Evolutionary conservation across 2,329 filamentous ascomycete genomes (phyloP).

Genomic region (Macrophomina pseudophaseolina): DNA sequence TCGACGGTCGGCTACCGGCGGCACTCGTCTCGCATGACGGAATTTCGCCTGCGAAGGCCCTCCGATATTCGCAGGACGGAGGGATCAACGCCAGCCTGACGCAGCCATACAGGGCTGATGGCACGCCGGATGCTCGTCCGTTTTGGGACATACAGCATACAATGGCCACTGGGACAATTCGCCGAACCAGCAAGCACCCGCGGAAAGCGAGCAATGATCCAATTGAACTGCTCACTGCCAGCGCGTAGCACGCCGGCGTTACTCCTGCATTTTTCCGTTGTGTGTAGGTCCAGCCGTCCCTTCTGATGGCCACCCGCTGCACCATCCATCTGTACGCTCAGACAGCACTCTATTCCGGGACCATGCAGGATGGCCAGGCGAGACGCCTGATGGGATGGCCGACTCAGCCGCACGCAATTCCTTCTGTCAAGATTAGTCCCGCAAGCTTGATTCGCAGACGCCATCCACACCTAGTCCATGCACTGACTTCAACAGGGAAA

Average conservation of each 20-base stretch:
- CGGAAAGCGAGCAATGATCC: too few relatives aligned
- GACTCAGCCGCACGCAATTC: not conserved
- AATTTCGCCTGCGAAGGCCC: not conserved
- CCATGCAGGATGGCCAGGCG: not conserved
- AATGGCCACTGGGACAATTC: not conserved
- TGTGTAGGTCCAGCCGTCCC: not conserved
- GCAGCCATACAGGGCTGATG: constrained; percentile 9
- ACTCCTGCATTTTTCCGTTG: too few relatives aligned
- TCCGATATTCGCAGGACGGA: constrained; percentile 15
- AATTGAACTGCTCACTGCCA: too few relatives aligned
- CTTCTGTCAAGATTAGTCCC: constrained; percentile 8
- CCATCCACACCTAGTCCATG: not conserved
- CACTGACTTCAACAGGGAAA: not conserved
- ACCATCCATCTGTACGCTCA: not conserved
- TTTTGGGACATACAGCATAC: not conserved
- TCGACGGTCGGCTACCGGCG: constrained; percentile 12
- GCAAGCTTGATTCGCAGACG: constrained; percentile 9
- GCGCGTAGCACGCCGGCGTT: too few relatives aligned
- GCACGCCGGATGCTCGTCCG: not conserved
- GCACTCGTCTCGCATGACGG: constrained; percentile 3
- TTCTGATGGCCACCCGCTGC: not conserved
- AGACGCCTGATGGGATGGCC: constrained; percentile 11
- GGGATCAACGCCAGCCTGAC: constrained; percentile 5
- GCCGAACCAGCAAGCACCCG: not conserved
- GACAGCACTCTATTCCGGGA: not conserved